Conservation (phyloP, 805 yeast genomes). For the Vanderwaltozyma yarrowii region DNA sequence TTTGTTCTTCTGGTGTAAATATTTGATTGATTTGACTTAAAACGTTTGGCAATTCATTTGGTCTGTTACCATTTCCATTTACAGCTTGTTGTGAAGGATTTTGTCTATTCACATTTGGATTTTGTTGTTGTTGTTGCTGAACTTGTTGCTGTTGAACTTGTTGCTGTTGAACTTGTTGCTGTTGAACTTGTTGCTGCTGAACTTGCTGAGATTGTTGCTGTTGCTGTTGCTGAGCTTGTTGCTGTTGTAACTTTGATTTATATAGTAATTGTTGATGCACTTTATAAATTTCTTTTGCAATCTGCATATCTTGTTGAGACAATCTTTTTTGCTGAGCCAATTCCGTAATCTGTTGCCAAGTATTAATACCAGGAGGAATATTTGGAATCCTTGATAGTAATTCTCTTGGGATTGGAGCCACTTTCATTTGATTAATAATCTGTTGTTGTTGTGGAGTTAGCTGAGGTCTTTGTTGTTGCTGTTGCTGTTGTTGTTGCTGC, state of each 20-base stretch:
- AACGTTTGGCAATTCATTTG: constrained; percentile 26
- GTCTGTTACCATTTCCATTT: constrained; percentile 11
- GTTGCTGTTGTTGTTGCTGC: constrained; percentile 16
- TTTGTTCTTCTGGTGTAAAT: constrained; percentile 29
- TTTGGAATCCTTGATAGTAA: constrained; percentile 20
- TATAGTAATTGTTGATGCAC: constrained; percentile 51
- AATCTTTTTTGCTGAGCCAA: constrained; percentile 28
- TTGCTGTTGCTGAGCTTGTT: constrained; percentile 20
- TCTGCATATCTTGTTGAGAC: constrained; percentile 24
- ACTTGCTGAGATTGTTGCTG: constrained; percentile 16
- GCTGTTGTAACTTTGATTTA: constrained; percentile 34
- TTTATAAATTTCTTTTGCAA: constrained; percentile 38
- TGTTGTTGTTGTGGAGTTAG: constrained; percentile 18
- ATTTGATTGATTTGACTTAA: constrained; percentile 27
- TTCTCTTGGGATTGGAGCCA: constrained; percentile 43
- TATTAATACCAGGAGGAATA: constrained; percentile 59
- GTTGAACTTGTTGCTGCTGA: constrained; percentile 25
- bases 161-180: constrained; percentile 16
- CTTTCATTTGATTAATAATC: constrained; percentile 41
- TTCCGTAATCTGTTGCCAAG: constrained; percentile 48
- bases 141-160: constrained; percentile 16
- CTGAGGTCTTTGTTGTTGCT: constrained; percentile 17
- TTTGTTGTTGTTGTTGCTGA: constrained; percentile 16
- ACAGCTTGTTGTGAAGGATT: no score
- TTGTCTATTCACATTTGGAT: constrained; percentile 5